Conservation (phyloP, 306 rosid species). For the Lathyrus aphaca region DNA sequence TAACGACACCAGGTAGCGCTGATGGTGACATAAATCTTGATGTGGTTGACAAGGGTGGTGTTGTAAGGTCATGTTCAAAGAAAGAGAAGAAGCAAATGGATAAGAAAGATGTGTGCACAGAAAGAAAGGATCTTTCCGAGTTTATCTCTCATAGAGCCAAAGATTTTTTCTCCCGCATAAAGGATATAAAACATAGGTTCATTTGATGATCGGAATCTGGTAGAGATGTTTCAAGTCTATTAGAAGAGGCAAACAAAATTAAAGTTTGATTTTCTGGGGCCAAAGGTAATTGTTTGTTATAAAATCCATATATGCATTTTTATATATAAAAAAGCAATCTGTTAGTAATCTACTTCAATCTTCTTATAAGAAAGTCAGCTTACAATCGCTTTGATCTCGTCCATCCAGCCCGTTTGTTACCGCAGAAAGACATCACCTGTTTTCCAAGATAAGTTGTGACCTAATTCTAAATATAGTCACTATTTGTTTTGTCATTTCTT, state of each 20-base stretch:
- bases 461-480: conserved; percentile 37
- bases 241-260: no score
- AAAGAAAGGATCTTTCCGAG: conserved; percentile 97
- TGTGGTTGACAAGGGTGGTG: no score
- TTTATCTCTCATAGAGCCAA: conserved; percentile 95
- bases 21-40: no score
- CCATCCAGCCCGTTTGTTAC: conserved; percentile 72
- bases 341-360: conserved; percentile 29
- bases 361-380: conserved; percentile 63
- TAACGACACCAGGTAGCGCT: no score
- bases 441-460: conserved; percentile 59
- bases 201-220: conserved; percentile 89
- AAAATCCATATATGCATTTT: conserved; percentile 12
- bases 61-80: no score
- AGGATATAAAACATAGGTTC: conserved; percentile 85
- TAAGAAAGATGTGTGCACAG: conserved; percentile 58
- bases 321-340: background rate
- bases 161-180: conserved; percentile 86
- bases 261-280: conserved; percentile 81
- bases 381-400: conserved; percentile 50
- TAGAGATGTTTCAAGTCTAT: conserved; percentile 69
- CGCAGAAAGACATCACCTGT: conserved; percentile 54
- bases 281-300: no score
- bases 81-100: conserved; percentile 42
- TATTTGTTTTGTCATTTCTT: conserved; percentile 37